Percentiles rank a stretch among this genome's conserved stretches.
Conservation (phyloP, 2,329 filamentous ascomycete species). For the Microcyclosporella mali region DNA sequence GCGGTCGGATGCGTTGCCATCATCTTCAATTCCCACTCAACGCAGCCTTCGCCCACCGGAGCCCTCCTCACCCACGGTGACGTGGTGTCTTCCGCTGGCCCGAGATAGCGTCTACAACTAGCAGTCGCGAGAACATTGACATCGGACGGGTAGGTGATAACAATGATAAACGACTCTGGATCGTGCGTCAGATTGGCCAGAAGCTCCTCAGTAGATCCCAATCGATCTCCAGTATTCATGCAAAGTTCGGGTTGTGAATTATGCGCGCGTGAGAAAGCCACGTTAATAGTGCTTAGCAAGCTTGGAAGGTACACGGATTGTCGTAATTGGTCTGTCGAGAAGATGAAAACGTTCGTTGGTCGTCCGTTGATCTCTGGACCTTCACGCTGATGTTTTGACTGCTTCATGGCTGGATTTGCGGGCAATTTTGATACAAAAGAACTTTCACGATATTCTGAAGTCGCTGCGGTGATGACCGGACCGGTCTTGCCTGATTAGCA, state of each 20-base stretch:
- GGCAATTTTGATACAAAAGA: too few relatives aligned
- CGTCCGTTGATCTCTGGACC: constrained; percentile 4
- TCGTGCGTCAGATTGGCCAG: constrained; percentile 6
- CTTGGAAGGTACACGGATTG: constrained; percentile 8
- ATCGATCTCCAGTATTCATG: constrained; percentile 4
- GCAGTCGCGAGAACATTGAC: constrained; percentile 12
- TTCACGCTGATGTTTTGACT: not conserved
- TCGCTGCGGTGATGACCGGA: too few relatives aligned
- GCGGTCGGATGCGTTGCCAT: constrained; percentile 6
- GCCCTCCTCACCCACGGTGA: constrained; percentile 9
- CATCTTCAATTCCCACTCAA: constrained; percentile 16
- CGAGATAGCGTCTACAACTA: constrained; percentile 10
- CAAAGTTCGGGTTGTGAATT: constrained; percentile 8
- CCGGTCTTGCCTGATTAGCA: too few relatives aligned
- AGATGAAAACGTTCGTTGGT: constrained; percentile 5
- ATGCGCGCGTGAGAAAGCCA: constrained; percentile 8
- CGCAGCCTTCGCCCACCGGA: constrained; percentile 5
- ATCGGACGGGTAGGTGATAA: constrained; percentile 3
- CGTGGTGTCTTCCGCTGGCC: constrained; percentile 2
- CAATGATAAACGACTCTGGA: constrained; percentile 13
- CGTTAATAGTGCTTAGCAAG: constrained; percentile 11
- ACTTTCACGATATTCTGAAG: too few relatives aligned
- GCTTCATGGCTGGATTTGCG: not conserved
- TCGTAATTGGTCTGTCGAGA: constrained; percentile 7
- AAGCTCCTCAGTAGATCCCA: constrained; percentile 11